Percentiles rank a stretch among this genome's conserved stretches.
Evolutionary conservation across 441 rosid species (phyloP).

Genomic region (Erodium chrysanthum): DNA sequence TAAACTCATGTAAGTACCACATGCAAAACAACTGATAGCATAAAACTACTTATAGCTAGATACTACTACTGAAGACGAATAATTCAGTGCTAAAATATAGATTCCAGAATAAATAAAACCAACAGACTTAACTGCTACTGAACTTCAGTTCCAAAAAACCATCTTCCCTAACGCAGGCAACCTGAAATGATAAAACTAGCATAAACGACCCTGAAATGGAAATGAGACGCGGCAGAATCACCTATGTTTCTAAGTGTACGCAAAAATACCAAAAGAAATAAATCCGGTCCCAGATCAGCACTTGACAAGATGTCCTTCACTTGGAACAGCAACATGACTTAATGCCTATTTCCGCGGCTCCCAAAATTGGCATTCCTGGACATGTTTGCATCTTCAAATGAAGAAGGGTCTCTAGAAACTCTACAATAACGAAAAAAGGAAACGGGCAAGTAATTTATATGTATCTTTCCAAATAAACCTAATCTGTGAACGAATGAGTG

Average conservation of each 20-base stretch:
- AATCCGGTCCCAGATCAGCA: slow-evolving; percentile 20
- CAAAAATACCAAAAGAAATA: slow-evolving; percentile 29
- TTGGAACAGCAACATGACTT: slow-evolving; percentile 21
- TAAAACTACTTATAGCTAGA: slow-evolving; percentile 20
- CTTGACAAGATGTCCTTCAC: slow-evolving; percentile 18
- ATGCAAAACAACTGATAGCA: slow-evolving; percentile 23
- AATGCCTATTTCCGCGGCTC: slow-evolving; percentile 40
- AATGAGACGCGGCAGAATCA: slow-evolving; percentile 30
- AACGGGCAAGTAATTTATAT: background rate
- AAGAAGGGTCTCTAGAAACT: slow-evolving; percentile 27
- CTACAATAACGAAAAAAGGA: slow-evolving; percentile 25
- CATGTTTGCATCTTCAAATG: slow-evolving; percentile 41
- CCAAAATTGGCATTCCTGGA: slow-evolving; percentile 33
- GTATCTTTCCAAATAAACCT: slow-evolving; percentile 1
- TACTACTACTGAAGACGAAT: slow-evolving; percentile 19
- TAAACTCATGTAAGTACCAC: slow-evolving; percentile 15
- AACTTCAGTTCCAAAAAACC: slow-evolving; percentile 38
- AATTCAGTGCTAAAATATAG: slow-evolving; percentile 22
- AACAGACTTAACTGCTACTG: slow-evolving; percentile 55
- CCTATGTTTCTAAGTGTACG: slow-evolving; percentile 27
- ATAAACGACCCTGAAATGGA: slow-evolving; percentile 38
- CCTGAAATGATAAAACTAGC: slow-evolving; percentile 44
- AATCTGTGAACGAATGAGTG: background rate
- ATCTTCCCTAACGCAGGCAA: slow-evolving; percentile 39
- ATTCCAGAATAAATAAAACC: slow-evolving; percentile 29